Evolutionary conservation across 2,329 filamentous ascomycete species (phyloP).

Genomic region (Ophiosphaerella korrae): DNA sequence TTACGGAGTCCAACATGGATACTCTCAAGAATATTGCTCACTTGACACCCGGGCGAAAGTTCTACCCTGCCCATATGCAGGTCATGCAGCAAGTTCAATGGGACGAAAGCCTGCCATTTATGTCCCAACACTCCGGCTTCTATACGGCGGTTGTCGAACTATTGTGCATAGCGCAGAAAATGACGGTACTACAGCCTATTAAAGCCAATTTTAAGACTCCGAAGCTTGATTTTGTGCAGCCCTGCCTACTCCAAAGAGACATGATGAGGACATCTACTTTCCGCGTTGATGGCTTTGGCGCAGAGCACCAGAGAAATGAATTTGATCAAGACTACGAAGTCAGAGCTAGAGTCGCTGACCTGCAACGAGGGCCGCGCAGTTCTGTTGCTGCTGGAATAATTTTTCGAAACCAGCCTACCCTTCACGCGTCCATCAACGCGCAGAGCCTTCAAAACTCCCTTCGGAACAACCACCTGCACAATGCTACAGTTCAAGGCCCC

Average conservation of each 20-base stretch:
- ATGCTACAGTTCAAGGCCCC: not conserved
- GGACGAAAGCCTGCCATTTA: constrained; percentile 44
- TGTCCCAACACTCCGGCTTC: constrained; percentile 37
- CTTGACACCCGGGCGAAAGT: constrained; percentile 45
- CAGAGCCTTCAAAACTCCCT: not conserved
- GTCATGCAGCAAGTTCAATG: constrained; percentile 53
- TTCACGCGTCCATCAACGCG: constrained; percentile 6
- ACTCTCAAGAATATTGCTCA: constrained; percentile 31
- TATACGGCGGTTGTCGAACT: constrained; percentile 22
- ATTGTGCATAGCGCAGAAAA: constrained; percentile 17
- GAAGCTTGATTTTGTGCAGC: constrained; percentile 13
- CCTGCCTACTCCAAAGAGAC: constrained; percentile 21
- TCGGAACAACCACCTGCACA: not conserved
- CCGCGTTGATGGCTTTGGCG: constrained; percentile 34
- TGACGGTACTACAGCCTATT: not conserved
- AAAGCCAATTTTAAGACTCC: not conserved
- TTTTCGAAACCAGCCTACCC: constrained; percentile 9
- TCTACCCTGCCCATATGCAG: constrained; percentile 51
- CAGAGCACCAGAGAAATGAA: constrained; percentile 23
- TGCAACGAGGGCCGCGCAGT: constrained; percentile 8
- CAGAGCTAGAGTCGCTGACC: not conserved
- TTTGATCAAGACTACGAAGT: constrained; percentile 27
- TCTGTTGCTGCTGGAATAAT: constrained; percentile 20
- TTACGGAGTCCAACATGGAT: constrained; percentile 28
- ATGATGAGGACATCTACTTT: constrained; percentile 33